Evolutionary conservation across 1,284 basidiomycete species (phyloP).

Genomic region (Nidula niveotomentosa): DNA sequence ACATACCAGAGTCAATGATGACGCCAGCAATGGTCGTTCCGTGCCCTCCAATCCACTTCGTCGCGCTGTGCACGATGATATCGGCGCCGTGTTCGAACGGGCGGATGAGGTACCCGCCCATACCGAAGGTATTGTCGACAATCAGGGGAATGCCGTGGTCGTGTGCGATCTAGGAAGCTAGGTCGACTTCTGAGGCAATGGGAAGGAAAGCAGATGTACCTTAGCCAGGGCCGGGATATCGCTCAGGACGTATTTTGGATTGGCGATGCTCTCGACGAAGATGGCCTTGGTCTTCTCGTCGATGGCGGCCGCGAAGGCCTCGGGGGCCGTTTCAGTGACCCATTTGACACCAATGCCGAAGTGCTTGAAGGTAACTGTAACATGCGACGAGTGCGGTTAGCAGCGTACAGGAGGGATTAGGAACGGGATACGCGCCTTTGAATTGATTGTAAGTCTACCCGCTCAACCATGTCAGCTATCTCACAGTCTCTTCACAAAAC

Average conservation of each 20-base stretch:
- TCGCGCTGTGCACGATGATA: constrained; percentile 85
- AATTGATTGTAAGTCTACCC: constrained; percentile 83
- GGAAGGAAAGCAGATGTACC: constrained; percentile 25
- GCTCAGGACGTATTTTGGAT: constrained; percentile 79
- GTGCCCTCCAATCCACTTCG: constrained; percentile 92
- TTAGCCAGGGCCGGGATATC: constrained; percentile 77
- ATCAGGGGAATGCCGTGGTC: constrained; percentile 75
- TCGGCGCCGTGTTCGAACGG: constrained; percentile 84
- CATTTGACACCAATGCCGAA: constrained; percentile 82
- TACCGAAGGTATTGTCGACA: constrained; percentile 92
- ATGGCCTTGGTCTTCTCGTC: constrained; percentile 79
- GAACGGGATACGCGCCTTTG: constrained; percentile 51
- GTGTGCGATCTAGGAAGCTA: constrained; percentile 55
- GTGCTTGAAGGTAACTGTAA: constrained; percentile 71
- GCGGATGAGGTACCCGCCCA: constrained; percentile 74
- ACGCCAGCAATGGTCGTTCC: constrained; percentile 89
- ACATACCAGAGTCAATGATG: constrained; percentile 69
- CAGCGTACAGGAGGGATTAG: too few relatives aligned
- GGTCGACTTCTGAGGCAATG: not conserved
- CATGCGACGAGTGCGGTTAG: too few relatives aligned
- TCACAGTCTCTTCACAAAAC: not conserved
- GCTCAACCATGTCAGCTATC: not conserved
- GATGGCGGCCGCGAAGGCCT: constrained; percentile 71
- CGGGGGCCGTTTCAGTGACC: constrained; percentile 61
- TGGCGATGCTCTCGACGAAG: constrained; percentile 84